Base-by-base conservation (phyloP, 148 eudicot genomes). In the Camellia sinensis region DNA sequence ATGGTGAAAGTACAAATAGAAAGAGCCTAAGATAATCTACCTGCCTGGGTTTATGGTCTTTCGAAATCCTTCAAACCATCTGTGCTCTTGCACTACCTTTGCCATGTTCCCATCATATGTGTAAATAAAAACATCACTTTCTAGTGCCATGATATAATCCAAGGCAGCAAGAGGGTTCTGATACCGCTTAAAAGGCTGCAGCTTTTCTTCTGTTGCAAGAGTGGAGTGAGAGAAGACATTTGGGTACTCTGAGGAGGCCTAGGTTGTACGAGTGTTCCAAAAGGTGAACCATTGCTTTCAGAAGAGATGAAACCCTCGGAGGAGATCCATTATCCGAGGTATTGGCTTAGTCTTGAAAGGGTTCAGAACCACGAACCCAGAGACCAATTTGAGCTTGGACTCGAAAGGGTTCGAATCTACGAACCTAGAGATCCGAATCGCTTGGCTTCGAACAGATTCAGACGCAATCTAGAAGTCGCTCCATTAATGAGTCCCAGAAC, bases 21-120 rank as follows among this genome's bases (percentile, higher is more conserved):
- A 48, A 41, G 46, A 11, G 53, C 44, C 7, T 6, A 60, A 61
- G 44, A 41, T 6, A 46, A 70, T 48, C 3, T 67, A 93, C 97
- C 86, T 90, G 83, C 91, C 90, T 10, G 95, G 97, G 76, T 79
- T 90, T 61, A 93, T 90, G 2, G 97, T 93, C 75, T 87, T 90
- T 50, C 84, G 74, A 62, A 91, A 93, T 10, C 93, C 97, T 81
- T 90, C 85, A 57, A 89, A 91, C 79, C 74, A 80, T 67, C 95
- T 52, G 57, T 93, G 97, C 60, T 95, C 97, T 71, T 86, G 92
- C 50, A 93, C 97, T 3, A 89, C 93, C 80, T 93, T 93, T 2
- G 97, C 97, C 97, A 93, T 91, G 65, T 93, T 89, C 78, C 95
- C 97, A 52, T 91, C 91, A 41, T 91, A 93, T 0, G 93, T 91